These are phyloP conservation scores for Pleurotus tuber-regium DNA, from an alignment of 768 basidiomycete species.

Conservation along the genomic window DNA sequence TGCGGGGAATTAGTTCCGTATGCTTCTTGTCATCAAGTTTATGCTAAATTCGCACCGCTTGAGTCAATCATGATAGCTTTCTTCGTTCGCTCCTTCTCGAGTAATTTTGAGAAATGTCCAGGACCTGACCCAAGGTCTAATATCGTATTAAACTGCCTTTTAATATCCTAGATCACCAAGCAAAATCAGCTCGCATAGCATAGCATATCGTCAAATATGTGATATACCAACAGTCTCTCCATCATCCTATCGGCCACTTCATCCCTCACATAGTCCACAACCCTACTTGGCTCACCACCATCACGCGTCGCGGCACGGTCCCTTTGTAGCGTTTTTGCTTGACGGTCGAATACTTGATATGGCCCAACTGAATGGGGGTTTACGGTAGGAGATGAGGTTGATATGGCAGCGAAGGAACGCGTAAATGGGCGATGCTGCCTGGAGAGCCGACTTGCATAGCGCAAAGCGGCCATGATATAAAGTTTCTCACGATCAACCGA, in stretches of 20 bases:
- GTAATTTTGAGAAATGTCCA: slow-evolving; percentile 85
- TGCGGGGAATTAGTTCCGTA: neutral
- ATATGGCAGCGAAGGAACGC: slow-evolving; percentile 49
- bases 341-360: slow-evolving; percentile 86
- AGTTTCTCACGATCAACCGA: neutral
- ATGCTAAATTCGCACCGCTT: slow-evolving; percentile 55
- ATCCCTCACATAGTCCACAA: slow-evolving; percentile 88
- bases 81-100: slow-evolving; percentile 64
- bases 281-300: slow-evolving; percentile 59
- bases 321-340: slow-evolving; percentile 72
- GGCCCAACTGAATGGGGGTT: slow-evolving; percentile 51
- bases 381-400: slow-evolving; percentile 39
- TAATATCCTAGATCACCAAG: slow-evolving; percentile 71
- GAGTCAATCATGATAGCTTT: slow-evolving; percentile 85
- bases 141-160: slow-evolving; percentile 73
- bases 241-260: slow-evolving; percentile 90
- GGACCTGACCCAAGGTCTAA: slow-evolving; percentile 90
- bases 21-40: neutral
- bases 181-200: no score
- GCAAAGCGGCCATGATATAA: neutral
- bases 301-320: slow-evolving; percentile 66
- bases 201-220: slow-evolving; percentile 11
- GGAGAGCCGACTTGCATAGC: neutral
- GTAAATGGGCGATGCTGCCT: neutral
- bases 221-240: slow-evolving; percentile 79